phyloP scores from a whole-genome alignment of 164 flowering plant genomes.

The Akebia trifoliata region DNA sequence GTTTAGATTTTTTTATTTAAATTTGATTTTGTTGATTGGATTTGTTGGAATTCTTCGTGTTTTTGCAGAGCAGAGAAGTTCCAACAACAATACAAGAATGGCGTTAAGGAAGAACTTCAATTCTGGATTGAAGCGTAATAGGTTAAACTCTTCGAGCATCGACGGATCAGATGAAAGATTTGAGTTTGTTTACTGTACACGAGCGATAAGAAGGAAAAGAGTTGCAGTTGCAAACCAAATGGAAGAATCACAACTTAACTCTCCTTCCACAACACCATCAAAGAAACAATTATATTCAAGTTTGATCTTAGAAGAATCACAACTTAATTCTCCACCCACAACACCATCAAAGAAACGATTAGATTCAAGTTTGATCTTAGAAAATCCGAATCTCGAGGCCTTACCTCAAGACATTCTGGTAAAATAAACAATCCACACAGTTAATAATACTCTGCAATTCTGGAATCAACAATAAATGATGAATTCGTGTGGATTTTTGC shows the following conservation, averaged over 20 bases:
- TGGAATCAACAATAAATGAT: too few species aligned
- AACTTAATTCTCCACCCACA: slow-evolving; percentile 3
- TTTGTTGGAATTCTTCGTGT: background rate
- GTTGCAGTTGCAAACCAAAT: slow-evolving; percentile 25
- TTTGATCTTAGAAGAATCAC: too few species aligned
- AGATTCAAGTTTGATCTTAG: slow-evolving; percentile 1
- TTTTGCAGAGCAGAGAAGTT: background rate
- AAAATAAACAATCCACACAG: too few species aligned
- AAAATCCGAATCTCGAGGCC: slow-evolving; percentile 38
- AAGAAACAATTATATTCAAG: too few species aligned
- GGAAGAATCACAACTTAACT: slow-evolving; percentile 8
- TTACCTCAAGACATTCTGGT: slow-evolving; percentile 73
- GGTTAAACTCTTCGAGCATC: background rate
- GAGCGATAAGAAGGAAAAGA: slow-evolving; percentile 55
- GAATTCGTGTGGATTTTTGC: too few species aligned
- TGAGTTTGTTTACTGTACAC: slow-evolving; percentile 12
- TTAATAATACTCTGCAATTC: too few species aligned
- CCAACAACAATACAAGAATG: background rate
- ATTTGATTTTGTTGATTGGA: background rate
- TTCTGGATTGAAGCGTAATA: background rate
- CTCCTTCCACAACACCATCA: background rate
- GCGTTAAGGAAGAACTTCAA: slow-evolving; percentile 2
- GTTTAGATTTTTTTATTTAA: too few species aligned
- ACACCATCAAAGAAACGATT: slow-evolving; percentile 33
- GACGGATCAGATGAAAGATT: background rate